These are phyloP conservation scores for Penstemon newberryi DNA, from an alignment of 257 asterid genomes.

Conservation along the genomic window DNA sequence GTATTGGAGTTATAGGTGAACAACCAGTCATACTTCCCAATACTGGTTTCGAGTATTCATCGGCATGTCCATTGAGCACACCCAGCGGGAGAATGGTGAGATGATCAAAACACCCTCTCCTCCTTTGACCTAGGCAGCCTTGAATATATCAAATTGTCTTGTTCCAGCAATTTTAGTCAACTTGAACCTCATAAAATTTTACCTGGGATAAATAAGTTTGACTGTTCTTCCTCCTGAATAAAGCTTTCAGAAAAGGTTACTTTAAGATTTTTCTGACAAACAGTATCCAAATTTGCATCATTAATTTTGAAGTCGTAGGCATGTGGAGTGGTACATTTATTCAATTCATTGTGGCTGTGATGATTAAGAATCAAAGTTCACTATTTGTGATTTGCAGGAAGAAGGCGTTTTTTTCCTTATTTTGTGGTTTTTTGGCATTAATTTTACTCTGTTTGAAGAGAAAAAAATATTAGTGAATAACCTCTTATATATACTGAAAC, in stretches of 20 bases:
- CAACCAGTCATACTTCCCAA: slow-evolving; percentile 89
- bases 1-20: slow-evolving; percentile 80
- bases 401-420: too few species aligned
- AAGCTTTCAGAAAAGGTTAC: background rate
- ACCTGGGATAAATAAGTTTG: too few species aligned
- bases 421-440: too few species aligned
- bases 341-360: too few species aligned
- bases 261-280: background rate
- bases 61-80: slow-evolving; percentile 86
- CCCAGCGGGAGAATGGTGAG: slow-evolving; percentile 89
- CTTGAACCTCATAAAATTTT: background rate
- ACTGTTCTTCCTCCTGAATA: background rate
- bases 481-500: too few species aligned
- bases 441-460: too few species aligned
- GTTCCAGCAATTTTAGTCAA: background rate
- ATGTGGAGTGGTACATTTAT: too few species aligned
- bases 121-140: slow-evolving; percentile 7
- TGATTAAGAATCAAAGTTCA: too few species aligned
- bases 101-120: background rate
- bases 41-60: slow-evolving; percentile 73
- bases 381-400: too few species aligned
- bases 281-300: too few species aligned
- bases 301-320: background rate
- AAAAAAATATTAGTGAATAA: too few species aligned
- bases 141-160: background rate